Conservation (phyloP, 306 rosid species). For the Acacia acuminata region DNA sequence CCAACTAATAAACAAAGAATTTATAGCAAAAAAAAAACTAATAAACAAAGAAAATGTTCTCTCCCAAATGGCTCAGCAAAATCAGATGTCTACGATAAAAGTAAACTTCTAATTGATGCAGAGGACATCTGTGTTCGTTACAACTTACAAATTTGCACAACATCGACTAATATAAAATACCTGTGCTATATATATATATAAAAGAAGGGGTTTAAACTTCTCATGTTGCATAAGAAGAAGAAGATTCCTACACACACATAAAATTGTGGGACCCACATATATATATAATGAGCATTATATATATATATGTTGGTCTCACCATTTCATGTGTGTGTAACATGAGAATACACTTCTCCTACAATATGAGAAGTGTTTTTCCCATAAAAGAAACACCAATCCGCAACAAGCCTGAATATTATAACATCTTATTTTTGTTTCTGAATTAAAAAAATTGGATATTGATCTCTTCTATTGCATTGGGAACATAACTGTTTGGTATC, state of each 20-base stretch:
- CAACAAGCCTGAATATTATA: constrained; percentile 24
- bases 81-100: neutral
- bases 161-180: neutral
- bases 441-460: constrained; percentile 26
- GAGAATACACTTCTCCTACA: too few relatives aligned
- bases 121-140: constrained; percentile 8
- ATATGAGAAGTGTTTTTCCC: too few relatives aligned
- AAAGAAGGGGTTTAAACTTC: too few relatives aligned
- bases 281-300: too few relatives aligned
- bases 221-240: too few relatives aligned
- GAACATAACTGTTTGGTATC: constrained; percentile 38
- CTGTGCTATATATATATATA: constrained; percentile 26
- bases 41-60: neutral
- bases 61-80: neutral
- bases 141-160: constrained; percentile 9
- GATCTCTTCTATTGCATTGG: constrained; percentile 40
- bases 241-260: too few relatives aligned
- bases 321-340: too few relatives aligned
- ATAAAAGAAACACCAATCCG: constrained; percentile 40
- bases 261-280: too few relatives aligned
- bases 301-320: too few relatives aligned
- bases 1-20: neutral
- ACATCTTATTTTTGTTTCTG: constrained; percentile 32
- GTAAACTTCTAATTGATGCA: constrained; percentile 4
- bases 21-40: too few relatives aligned